Base-by-base conservation (phyloP, 2,329 filamentous ascomycete genomes). In the Sporothrix globosa region DNA sequence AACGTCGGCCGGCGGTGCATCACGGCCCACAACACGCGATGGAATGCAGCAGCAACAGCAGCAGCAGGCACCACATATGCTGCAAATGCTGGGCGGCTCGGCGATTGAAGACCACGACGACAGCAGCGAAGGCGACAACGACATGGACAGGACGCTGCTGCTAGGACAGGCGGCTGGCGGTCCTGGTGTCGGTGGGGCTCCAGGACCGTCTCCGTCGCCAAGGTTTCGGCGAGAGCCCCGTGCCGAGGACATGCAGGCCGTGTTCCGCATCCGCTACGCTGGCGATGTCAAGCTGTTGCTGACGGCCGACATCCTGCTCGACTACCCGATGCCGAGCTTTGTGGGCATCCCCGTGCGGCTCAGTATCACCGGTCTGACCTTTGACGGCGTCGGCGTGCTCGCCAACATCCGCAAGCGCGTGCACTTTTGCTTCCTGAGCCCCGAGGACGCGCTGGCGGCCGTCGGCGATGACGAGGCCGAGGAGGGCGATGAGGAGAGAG, bases 321-420 rank as follows among this genome's bases (percentile, higher is more conserved):
- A 99, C 80, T 99, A 99, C 79, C 96, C 96, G 0, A 98, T 98
- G 92, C 94, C 94, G 53, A 97, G 92, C 82, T 99, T 99, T 77
- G 95, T 98, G 2, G 93, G 94, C 14, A 95, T 99, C 72, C 96
- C 96, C 1, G 86, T 99, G 61, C 95, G 96, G 79, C 85, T 99
- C 34, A 97, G 95, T 79, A 96, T 99, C 75, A 98, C 96, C 0
- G 96, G 96, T 0, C 82, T 99, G 72, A 93, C 92, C 0, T 99
- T 99, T 81, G 95, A 99, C 78, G 96, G 96, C 0, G 92, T 98
- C 11, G 95, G 94, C 0, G 92, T 98, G 61, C 81, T 97, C 70
- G 96, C 96, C 11, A 91, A 97, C 80, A 97, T 98, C 74, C 90
- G 94, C 73, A 93, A 91, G 80, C 85, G 91, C 73, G 90, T 95